Evolutionary conservation across 345 rosid genomes (phyloP).

Genomic region (Diplotaxis tenuifolia): DNA sequence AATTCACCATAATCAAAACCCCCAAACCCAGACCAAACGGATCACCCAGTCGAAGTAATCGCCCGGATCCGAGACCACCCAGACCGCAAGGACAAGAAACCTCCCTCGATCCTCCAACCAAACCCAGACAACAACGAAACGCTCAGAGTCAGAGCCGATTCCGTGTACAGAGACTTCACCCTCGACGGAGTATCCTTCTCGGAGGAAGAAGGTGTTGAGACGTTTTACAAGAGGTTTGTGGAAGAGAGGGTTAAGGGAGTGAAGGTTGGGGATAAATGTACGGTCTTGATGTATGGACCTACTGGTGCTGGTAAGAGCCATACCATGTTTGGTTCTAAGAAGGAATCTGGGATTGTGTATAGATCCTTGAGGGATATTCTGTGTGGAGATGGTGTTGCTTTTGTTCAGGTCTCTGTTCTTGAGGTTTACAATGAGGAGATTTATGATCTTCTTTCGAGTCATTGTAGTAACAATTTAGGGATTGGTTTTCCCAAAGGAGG

Average conservation of each 20-base stretch:
- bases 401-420: conserved; percentile 88
- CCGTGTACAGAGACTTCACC: conserved; percentile 84
- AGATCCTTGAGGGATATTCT: conserved; percentile 65
- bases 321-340: conserved; percentile 88
- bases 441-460: conserved; percentile 76
- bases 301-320: conserved; percentile 97
- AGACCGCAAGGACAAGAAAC: conserved; percentile 61
- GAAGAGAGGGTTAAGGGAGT: conserved; percentile 75
- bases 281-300: conserved; percentile 97
- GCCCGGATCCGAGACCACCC: conserved; percentile 75
- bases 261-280: conserved; percentile 74
- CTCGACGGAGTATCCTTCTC: conserved; percentile 88
- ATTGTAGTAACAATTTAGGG: conserved; percentile 61
- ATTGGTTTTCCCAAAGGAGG: conserved; percentile 85
- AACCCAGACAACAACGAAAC: conserved; percentile 60
- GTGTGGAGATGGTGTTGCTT: conserved; percentile 54
- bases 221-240: conserved; percentile 74
- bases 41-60: conserved; percentile 89
- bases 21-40: conserved; percentile 63
- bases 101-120: conserved; percentile 51
- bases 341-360: conserved; percentile 90
- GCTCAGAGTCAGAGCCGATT: conserved; percentile 73
- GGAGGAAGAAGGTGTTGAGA: conserved; percentile 67
- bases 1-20: conserved; percentile 46
- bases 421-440: conserved; percentile 96